Conservation (phyloP, 257 asterid genomes). For the Ophiorrhiza pumila region DNA sequence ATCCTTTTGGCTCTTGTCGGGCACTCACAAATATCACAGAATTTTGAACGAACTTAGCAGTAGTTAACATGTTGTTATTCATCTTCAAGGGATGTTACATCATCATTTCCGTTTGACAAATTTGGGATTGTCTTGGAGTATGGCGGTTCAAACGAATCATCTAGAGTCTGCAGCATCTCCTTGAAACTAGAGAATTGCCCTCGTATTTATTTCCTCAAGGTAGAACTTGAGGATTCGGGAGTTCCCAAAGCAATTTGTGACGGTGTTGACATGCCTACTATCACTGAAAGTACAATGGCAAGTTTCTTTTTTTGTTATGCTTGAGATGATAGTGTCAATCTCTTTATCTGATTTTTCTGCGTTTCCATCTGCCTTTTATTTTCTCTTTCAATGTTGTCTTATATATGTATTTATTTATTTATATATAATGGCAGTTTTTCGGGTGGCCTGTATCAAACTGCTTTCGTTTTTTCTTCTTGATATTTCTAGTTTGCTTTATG, state of each 20-base stretch:
- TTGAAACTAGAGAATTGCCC: conserved; percentile 32
- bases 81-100: conserved; percentile 37
- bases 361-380: neutral
- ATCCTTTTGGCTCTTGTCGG: conserved; percentile 7
- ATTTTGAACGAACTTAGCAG: conserved; percentile 11
- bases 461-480: neutral
- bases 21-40: conserved; percentile 9
- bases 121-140: conserved; percentile 59
- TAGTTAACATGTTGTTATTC: conserved; percentile 24
- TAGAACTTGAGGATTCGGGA: conserved; percentile 46
- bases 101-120: conserved; percentile 52
- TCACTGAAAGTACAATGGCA: conserved; percentile 30
- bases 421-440: too few relatives aligned
- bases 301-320: conserved; percentile 24
- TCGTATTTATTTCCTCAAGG: conserved; percentile 53
- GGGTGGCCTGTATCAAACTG: neutral
- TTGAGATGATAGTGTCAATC: neutral
- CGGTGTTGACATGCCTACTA: conserved; percentile 39
- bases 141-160: conserved; percentile 53
- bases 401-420: too few relatives aligned
- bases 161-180: conserved; percentile 46
- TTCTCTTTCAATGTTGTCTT: neutral
- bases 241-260: conserved; percentile 43
- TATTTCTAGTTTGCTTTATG: neutral
- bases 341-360: neutral